These are phyloP conservation scores for Scutellaria baicalensis DNA, from an alignment of 257 asterid species.

Conservation along the genomic window DNA sequence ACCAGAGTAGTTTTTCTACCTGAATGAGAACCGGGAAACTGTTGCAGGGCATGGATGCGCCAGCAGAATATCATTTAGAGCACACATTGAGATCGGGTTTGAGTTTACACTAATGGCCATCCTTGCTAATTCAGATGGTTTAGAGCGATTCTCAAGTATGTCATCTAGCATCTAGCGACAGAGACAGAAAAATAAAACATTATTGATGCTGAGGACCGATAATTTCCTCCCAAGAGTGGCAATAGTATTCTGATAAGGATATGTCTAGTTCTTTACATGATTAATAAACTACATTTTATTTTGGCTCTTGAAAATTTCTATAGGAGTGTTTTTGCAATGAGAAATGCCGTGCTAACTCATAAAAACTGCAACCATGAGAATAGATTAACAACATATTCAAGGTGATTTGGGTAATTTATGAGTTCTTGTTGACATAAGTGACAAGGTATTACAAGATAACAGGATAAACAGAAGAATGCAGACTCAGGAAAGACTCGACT, in stretches of 20 bases:
- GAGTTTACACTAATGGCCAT: slow-evolving; percentile 69
- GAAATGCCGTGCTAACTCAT: too few species aligned
- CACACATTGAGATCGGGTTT: slow-evolving; percentile 39
- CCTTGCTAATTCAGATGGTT: slow-evolving; percentile 70
- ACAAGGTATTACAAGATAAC: neutral
- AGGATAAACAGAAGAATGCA: neutral
- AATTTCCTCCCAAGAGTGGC: neutral
- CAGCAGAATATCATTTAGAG: slow-evolving; percentile 68
- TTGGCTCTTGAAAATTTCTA: too few species aligned
- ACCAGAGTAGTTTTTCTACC: slow-evolving; percentile 19
- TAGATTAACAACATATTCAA: neutral
- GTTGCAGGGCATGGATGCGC: slow-evolving; percentile 83
- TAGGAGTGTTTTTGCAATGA: too few species aligned
- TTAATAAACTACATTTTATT: neutral
- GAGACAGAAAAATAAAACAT: neutral
- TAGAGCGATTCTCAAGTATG: slow-evolving; percentile 45
- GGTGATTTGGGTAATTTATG: neutral
- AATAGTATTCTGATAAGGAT: neutral
- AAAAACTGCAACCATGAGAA: neutral
- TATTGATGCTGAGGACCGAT: neutral
- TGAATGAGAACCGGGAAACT: slow-evolving; percentile 75
- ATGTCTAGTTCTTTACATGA: neutral
- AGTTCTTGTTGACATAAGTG: neutral
- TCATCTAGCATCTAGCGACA: slow-evolving; percentile 43
- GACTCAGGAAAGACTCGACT: neutral